A percentile compares a stretch with the other conserved stretches of the same genome.
These are phyloP conservation scores for Ogataea haglerorum DNA, from an alignment of 805 yeast species.

Conservation along the genomic window DNA sequence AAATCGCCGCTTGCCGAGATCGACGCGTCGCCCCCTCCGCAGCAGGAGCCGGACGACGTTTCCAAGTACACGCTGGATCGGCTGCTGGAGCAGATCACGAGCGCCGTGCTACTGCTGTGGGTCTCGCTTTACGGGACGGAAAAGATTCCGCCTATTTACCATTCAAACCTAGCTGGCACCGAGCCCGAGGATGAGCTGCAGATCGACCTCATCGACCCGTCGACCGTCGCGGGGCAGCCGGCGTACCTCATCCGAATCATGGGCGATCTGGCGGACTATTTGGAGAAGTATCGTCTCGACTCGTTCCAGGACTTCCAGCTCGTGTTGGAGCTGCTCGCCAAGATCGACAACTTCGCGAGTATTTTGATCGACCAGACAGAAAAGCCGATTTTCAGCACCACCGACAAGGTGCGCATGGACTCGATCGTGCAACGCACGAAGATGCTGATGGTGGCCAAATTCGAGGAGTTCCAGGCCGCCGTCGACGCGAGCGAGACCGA, in stretches of 20 bases:
- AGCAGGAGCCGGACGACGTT: constrained; percentile 4
- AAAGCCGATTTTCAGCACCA: constrained; percentile 24
- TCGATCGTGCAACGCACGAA: constrained; percentile 32
- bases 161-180: constrained; percentile 16
- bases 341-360: constrained; percentile 31
- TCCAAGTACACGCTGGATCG: constrained; percentile 26
- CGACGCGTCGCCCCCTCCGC: constrained; percentile 1
- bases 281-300: constrained; percentile 37
- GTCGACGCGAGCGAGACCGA: constrained; percentile 6
- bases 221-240: constrained; percentile 51
- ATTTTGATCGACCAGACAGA: constrained; percentile 28
- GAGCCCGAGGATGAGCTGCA: constrained; percentile 6
- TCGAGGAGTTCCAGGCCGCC: constrained; percentile 26
- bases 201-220: constrained; percentile 15
- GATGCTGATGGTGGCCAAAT: constrained; percentile 25
- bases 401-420: constrained; percentile 35
- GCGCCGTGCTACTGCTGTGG: constrained; percentile 58
- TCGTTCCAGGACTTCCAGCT: constrained; percentile 23
- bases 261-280: constrained; percentile 63
- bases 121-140: constrained; percentile 44
- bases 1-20: background rate
- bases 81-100: constrained; percentile 44
- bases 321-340: constrained; percentile 22
- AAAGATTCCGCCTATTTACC: constrained; percentile 29
- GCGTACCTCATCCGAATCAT: constrained; percentile 60